Percentiles rank a stretch among this genome's conserved stretches.
phyloP scores from a whole-genome alignment of 495 filamentous ascomycete species.

The Paragyromitra xinjiangensis region DNA sequence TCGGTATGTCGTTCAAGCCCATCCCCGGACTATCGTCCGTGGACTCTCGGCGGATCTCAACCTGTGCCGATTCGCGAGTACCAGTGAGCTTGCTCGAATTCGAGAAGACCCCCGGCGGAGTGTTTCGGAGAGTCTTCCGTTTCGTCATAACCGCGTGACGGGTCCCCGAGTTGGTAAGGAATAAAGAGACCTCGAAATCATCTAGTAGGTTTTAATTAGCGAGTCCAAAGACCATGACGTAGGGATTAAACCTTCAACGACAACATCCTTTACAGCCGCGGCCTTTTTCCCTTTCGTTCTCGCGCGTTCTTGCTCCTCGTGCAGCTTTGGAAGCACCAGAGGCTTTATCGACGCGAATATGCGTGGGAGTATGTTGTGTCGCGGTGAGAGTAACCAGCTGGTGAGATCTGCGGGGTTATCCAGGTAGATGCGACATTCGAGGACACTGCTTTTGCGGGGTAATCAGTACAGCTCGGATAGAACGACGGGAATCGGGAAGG shows the following conservation, averaged over 20 bases:
- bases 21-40: constrained; percentile 60
- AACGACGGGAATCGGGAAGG: constrained; percentile 18
- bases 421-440: constrained; percentile 94
- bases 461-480: constrained; percentile 19
- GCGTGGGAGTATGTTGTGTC: constrained; percentile 76
- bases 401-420: constrained; percentile 82
- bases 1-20: constrained; percentile 51
- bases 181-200: constrained; percentile 93
- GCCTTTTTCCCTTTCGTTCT: constrained; percentile 67
- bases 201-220: constrained; percentile 64
- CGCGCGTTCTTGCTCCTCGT: constrained; percentile 78
- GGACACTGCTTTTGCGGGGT: constrained; percentile 75
- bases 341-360: constrained; percentile 85
- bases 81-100: constrained; percentile 68
- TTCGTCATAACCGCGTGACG: constrained; percentile 88
- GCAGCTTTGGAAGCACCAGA: constrained; percentile 84
- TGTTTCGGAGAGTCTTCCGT: constrained; percentile 73
- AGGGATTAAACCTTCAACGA: constrained; percentile 72
- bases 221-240: constrained; percentile 5
- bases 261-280: constrained; percentile 85
- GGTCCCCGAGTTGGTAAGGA: constrained; percentile 86
- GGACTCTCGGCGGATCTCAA: constrained; percentile 61
- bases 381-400: constrained; percentile 80
- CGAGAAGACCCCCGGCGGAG: constrained; percentile 65
- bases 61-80: constrained; percentile 63